phyloP scores from a whole-genome alignment of 2,329 filamentous ascomycete species.

The Cadophora sp. region DNA sequence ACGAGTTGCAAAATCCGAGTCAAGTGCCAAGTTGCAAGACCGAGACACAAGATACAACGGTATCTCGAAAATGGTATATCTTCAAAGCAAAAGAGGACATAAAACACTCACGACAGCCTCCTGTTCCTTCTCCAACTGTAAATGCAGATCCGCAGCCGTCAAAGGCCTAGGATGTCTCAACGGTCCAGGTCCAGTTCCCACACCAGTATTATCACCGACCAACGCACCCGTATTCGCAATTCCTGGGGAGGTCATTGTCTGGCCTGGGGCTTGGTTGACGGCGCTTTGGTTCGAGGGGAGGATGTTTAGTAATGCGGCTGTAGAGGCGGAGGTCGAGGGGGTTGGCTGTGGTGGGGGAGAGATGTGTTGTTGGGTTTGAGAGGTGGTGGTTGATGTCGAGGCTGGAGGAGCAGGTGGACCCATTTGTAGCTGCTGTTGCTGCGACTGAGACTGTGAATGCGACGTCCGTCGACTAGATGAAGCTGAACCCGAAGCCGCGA shows the following conservation, averaged over 20 bases:
- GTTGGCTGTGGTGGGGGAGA: constrained; percentile 24
- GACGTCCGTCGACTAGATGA: constrained; percentile 42
- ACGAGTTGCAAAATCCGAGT: too few species aligned
- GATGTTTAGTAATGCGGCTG: constrained; percentile 40
- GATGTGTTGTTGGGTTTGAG: constrained; percentile 30
- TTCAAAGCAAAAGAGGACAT: neutral
- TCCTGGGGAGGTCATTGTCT: constrained; percentile 33
- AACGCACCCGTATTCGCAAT: constrained; percentile 28
- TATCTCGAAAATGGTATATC: neutral
- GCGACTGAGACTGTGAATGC: constrained; percentile 33
- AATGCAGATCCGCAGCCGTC: constrained; percentile 87
- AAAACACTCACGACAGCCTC: constrained; percentile 78
- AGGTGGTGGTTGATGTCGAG: constrained; percentile 23
- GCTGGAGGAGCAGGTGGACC: constrained; percentile 26
- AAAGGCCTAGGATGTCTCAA: constrained; percentile 86
- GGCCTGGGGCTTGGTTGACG: constrained; percentile 33
- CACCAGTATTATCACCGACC: constrained; percentile 50
- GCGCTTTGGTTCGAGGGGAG: constrained; percentile 44
- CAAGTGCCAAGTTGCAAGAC: too few species aligned
- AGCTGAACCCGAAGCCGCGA: constrained; percentile 36
- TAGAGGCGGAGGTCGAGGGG: constrained; percentile 29
- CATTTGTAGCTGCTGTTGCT: constrained; percentile 29
- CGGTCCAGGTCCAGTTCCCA: constrained; percentile 70
- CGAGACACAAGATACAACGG: neutral
- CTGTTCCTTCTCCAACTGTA: constrained; percentile 92